Conservation (phyloP, 331 rosid species). For the Acacia pycnantha region DNA sequence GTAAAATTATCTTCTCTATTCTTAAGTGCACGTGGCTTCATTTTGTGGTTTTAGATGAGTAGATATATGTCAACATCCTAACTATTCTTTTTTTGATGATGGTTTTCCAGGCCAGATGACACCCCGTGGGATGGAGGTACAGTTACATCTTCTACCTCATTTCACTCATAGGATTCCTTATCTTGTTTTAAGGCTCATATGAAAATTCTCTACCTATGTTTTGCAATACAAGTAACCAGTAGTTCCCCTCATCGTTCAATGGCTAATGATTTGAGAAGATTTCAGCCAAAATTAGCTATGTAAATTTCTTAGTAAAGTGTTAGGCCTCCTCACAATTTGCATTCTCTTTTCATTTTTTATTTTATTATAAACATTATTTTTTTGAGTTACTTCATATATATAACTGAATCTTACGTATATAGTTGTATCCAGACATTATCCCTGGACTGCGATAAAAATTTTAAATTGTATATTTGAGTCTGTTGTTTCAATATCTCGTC, state of each 20-base stretch:
- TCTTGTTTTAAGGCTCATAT: neutral
- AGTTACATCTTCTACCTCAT: conserved; percentile 19
- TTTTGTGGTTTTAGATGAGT: conserved; percentile 24
- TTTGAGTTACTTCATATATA: neutral
- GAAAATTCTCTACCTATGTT: neutral
- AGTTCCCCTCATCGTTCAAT: neutral
- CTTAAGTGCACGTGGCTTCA: neutral
- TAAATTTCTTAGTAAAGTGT: neutral
- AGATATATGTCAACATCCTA: conserved; percentile 20
- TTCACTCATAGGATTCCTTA: neutral
- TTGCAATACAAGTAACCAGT: neutral
- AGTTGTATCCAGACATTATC: neutral
- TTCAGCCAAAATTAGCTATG: neutral
- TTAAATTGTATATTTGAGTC: neutral
- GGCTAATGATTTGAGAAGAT: neutral
- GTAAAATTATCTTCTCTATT: neutral
- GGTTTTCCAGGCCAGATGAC: conserved; percentile 87
- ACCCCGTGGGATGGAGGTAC: conserved; percentile 99
- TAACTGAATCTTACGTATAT: neutral
- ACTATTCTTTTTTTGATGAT: conserved; percentile 11
- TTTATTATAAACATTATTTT: neutral
- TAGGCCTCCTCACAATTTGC: neutral
- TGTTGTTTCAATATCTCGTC: neutral
- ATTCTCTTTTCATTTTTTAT: neutral
- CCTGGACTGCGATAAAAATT: neutral